Evolutionary conservation across 192 early-diverging fungal species (phyloP).

Genomic region (Linnemannia elongata): DNA sequence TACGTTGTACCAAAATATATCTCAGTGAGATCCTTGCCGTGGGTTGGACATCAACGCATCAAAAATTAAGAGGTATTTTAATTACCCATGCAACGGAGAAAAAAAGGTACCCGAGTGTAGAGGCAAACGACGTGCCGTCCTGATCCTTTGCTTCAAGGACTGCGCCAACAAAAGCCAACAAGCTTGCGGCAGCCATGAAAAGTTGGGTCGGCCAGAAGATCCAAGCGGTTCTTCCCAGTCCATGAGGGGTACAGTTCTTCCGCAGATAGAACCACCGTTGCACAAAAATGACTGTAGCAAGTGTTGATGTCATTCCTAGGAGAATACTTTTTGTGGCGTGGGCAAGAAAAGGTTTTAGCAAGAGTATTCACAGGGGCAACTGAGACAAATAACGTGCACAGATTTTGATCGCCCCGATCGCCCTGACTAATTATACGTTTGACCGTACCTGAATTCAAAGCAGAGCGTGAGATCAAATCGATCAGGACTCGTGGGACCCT

Average conservation of each 20-base stretch:
- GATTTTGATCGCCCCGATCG: background rate
- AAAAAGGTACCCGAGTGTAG: conserved; percentile 13
- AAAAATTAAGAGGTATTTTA: no score
- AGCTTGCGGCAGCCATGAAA: background rate
- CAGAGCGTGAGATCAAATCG: conserved; percentile 38
- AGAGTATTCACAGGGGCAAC: background rate
- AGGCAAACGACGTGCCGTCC: background rate
- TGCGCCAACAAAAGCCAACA: background rate
- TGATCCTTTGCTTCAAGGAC: background rate
- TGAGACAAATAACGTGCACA: background rate
- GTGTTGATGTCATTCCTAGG: background rate
- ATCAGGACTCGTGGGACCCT: conserved; percentile 31
- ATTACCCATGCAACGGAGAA: conserved; percentile 35
- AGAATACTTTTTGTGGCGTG: conserved; percentile 10
- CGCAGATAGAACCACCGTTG: conserved; percentile 13
- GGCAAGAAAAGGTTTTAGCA: background rate
- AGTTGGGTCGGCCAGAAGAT: conserved; percentile 38
- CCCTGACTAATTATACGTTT: background rate
- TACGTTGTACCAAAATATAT: background rate
- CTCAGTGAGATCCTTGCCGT: background rate
- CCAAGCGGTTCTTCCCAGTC: conserved; percentile 32
- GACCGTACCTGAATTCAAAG: conserved; percentile 39
- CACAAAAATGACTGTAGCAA: conserved; percentile 1
- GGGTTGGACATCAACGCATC: background rate
- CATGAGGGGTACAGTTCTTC: conserved; percentile 12